Base-by-base conservation (phyloP, 2,329 filamentous ascomycete species). In the Beauveria sp. region DNA sequence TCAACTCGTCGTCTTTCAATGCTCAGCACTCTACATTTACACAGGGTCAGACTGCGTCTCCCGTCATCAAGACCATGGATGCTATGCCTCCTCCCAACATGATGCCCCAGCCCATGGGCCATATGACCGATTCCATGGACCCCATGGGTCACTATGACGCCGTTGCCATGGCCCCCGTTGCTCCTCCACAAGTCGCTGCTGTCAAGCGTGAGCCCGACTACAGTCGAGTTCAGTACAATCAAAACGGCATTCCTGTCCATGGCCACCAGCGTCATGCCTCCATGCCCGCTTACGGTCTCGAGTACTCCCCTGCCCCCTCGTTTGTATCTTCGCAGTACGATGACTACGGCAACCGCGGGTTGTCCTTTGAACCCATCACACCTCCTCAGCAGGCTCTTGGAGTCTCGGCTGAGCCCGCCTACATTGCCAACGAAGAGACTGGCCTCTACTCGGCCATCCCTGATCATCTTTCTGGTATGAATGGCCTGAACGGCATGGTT, bases 271-370 rank as follows among this genome's bases (percentile, higher is more conserved):
- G 94, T 61, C 93, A 97, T 76, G 90, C 92, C 64, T 99, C 94
- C n/a, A 97, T 99, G 92, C 94, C 94, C 55, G 90, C 92, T 22
- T 99, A 96, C 73, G 84, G 79, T 53, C 88, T 97, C 74, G 94
- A 99, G 76, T 99, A 97, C 79, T 99, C 94, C 18, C 94, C 94
- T 58, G 94, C 94, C 0, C 94, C 94, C 2, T 97, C 94, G 1
- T 97, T 97, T 70, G 92, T 96, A 57, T 97, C 94, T n/a, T 97
- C 94, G 1, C 92, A 97, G 70, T 96, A 93, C 70, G 94, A 97
- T 72, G 93, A 97, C 73, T 99, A 97, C 80, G 96, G 91, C 84
- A 93, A 92, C 72, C 89, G 94, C 62, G 94, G 92, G 56, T 86
- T 97, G 70, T 97, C 93, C 3, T 99, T 93, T 72, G 94, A 99